phyloP scores from a whole-genome alignment of 108 stramenopile genomes.

The Mayamaea pseudoterrestris region DNA sequence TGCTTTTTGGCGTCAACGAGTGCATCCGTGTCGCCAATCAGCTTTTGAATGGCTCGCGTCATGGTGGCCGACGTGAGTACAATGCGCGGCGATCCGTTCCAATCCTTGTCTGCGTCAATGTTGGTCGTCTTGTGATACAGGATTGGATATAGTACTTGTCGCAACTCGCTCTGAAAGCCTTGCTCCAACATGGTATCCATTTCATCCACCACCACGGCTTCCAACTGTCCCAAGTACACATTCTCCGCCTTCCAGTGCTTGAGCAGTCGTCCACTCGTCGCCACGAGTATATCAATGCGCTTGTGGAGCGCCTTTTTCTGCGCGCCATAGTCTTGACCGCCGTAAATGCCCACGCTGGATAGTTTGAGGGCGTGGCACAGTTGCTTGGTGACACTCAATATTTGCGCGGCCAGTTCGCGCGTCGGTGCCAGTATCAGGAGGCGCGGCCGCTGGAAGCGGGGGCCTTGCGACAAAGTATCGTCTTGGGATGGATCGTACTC shows the following conservation, averaged over 20 bases:
- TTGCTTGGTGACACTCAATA: slow-evolving; percentile 77
- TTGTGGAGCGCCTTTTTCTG: slow-evolving; percentile 63
- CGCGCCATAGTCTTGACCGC: slow-evolving; percentile 58
- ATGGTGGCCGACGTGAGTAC: slow-evolving; percentile 94
- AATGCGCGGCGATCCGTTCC: slow-evolving; percentile 53
- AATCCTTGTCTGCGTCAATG: slow-evolving; percentile 19
- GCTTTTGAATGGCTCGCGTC: slow-evolving; percentile 71
- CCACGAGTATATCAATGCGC: slow-evolving; percentile 83
- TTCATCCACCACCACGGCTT: slow-evolving; percentile 88
- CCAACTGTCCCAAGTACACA: slow-evolving; percentile 46
- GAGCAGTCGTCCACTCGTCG: slow-evolving; percentile 85
- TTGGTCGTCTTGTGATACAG: slow-evolving; percentile 36
- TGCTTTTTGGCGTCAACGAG: slow-evolving; percentile 10
- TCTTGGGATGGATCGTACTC: slow-evolving; percentile 27
- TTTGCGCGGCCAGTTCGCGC: slow-evolving; percentile 87
- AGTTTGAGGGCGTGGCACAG: slow-evolving; percentile 76
- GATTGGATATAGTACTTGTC: slow-evolving; percentile 65
- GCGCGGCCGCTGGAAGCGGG: slow-evolving; percentile 72
- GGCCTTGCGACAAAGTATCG: slow-evolving; percentile 5
- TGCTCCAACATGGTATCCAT: slow-evolving; percentile 98
- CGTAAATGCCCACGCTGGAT: slow-evolving; percentile 48
- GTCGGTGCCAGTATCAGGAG: slow-evolving; percentile 88
- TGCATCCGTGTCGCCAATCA: slow-evolving; percentile 40
- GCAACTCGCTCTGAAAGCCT: slow-evolving; percentile 88
- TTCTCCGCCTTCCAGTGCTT: slow-evolving; percentile 85